Base-by-base conservation (phyloP, 192 early-diverging fungal genomes). In the Umbelopsis sp. region DNA sequence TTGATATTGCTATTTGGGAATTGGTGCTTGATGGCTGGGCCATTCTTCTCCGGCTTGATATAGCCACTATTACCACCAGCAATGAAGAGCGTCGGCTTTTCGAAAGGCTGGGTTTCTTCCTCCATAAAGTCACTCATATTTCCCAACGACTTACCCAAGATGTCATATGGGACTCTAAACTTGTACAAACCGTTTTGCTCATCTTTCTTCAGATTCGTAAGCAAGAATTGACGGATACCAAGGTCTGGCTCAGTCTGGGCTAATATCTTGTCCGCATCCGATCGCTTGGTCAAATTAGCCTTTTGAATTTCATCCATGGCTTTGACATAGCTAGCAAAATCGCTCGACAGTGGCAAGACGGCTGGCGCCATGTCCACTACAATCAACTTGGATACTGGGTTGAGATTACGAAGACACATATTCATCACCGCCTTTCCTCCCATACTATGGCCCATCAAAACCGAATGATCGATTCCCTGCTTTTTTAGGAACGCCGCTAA, bases 371-470 rank as follows among this genome's bases (percentile, higher is more conserved):
- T 88, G 52, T 94, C 91, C n/a, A 91, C 89, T 16, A 90, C 88
- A 8, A 92, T 77, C 7, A 92, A 69, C 37, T 83, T 83, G n/a
- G 78, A 78, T 20, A 93, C 74, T 10, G 75, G 58, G 21, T 80
- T 76, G 1, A 84, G 81, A 1, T 78, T 75, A 30, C 78, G 78
- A 41, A 93, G 68, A 4, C 91, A 90, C n/a, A 91, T 66, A 25
- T 71, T 79, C 90, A 94, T 93, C 0, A 86, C 91, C 11, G 87
- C 88, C 58, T 91, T 94, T 45, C 91, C 91, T 53, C 91, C 93
- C 94, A 97, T 97, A 7, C 93, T 95, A 70, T 98, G 97, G 12
- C 95, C 97, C 64, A 97, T 77, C 10, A 97, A 66, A 20, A 91
- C 72, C 0, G 90, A 83, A 2, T 70, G 68, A 13, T 85, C 74